A percentile compares a stretch with the other conserved stretches of the same genome.
Evolutionary conservation across 2,329 filamentous ascomycete genomes (phyloP).

Genomic region (Chaetomiaceae sp.): DNA sequence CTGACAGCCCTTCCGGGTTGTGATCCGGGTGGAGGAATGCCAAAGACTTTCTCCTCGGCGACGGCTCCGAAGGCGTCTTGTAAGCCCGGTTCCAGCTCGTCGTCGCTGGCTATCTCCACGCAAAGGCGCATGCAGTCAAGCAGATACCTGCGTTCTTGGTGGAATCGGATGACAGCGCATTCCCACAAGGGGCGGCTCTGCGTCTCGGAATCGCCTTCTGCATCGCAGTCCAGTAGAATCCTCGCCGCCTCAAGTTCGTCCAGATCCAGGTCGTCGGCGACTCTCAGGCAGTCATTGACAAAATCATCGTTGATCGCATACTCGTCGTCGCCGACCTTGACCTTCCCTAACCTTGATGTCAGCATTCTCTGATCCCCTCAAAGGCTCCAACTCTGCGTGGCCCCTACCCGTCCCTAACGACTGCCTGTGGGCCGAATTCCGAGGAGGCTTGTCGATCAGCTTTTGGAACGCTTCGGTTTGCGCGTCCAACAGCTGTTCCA

Average conservation of each 20-base stretch:
- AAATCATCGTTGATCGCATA: slow-evolving; percentile 85
- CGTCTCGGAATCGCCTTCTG: slow-evolving; percentile 62
- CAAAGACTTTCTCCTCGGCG: slow-evolving; percentile 54
- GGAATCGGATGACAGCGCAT: slow-evolving; percentile 80
- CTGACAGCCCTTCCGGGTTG: slow-evolving; percentile 43
- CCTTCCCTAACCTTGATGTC: slow-evolving; percentile 55
- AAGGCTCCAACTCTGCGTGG: neutral
- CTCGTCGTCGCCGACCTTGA: slow-evolving; percentile 66
- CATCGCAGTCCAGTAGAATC: slow-evolving; percentile 68
- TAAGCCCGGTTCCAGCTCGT: slow-evolving; percentile 46
- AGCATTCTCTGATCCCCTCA: neutral
- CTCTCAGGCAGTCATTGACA: slow-evolving; percentile 71
- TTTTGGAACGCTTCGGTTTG: slow-evolving; percentile 64
- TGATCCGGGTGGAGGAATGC: slow-evolving; percentile 42
- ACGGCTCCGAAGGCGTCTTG: slow-evolving; percentile 50
- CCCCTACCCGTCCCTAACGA: slow-evolving; percentile 60
- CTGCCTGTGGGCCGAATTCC: slow-evolving; percentile 71
- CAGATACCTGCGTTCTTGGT: slow-evolving; percentile 76
- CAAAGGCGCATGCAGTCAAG: slow-evolving; percentile 81
- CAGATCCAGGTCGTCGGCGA: slow-evolving; percentile 84
- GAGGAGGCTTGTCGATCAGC: slow-evolving; percentile 69
- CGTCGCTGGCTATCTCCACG: slow-evolving; percentile 63
- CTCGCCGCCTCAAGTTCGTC: slow-evolving; percentile 82
- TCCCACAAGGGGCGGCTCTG: slow-evolving; percentile 71
- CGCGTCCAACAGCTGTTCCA: slow-evolving; percentile 65